Conservation (phyloP, 1,139 yeast species). For the Meyerozyma guilliermondii region DNA sequence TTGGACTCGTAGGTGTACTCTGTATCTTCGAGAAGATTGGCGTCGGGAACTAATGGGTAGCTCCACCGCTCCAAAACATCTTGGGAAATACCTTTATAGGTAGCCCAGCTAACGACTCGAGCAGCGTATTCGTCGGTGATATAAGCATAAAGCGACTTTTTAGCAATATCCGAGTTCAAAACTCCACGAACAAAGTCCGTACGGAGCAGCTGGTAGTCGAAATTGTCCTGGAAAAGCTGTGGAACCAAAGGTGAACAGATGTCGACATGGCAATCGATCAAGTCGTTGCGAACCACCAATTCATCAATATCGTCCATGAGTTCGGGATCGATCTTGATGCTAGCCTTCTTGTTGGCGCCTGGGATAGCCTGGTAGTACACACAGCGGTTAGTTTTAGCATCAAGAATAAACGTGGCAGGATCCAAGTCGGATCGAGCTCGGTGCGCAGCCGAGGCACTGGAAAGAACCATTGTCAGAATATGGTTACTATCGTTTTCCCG, state of each 20-base stretch:
- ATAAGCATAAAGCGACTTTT: conserved; percentile 87
- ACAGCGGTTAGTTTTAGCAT: conserved; percentile 68
- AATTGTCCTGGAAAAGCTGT: conserved; percentile 90
- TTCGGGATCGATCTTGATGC: conserved; percentile 79
- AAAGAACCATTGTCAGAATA: conserved; percentile 87
- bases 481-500: conserved; percentile 78
- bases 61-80: conserved; percentile 89
- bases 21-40: conserved; percentile 66
- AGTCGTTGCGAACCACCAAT: conserved; percentile 77
- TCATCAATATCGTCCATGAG: conserved; percentile 75
- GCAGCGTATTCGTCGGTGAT: conserved; percentile 73
- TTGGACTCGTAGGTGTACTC: conserved; percentile 75
- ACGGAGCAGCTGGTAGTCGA: conserved; percentile 85
- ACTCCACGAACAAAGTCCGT: conserved; percentile 89
- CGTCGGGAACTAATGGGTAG: conserved; percentile 87
- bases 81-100: conserved; percentile 88
- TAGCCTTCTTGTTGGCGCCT: conserved; percentile 40
- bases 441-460: conserved; percentile 83
- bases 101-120: conserved; percentile 89
- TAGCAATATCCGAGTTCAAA: conserved; percentile 81
- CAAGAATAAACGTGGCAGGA: conserved; percentile 81
- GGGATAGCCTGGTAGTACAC: conserved; percentile 77
- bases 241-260: conserved; percentile 95
- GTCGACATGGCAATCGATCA: conserved; percentile 94
- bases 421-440: conserved; percentile 74